Percentiles rank a stretch among this genome's conserved stretches.
phyloP scores from a whole-genome alignment of 2,329 filamentous ascomycete species.

The Stemphylium vesicarium region DNA sequence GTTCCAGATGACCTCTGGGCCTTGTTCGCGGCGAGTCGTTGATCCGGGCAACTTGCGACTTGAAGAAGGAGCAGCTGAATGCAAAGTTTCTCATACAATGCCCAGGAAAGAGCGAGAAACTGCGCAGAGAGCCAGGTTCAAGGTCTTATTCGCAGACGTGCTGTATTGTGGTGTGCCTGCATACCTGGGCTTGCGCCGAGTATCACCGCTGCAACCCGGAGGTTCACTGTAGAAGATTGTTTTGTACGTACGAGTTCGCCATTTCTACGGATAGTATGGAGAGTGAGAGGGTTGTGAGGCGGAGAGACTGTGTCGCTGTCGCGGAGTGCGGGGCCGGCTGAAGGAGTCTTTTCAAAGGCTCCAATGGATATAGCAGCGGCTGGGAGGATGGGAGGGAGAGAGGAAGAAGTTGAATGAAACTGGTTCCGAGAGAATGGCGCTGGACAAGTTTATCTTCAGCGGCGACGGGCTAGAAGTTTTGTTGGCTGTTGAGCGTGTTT shows the following conservation, averaged over 20 bases:
- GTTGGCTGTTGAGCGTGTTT: constrained; percentile 34
- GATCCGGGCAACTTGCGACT: not conserved
- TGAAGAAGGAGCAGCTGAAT: not conserved
- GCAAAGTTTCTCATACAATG: not conserved
- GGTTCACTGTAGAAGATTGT: not conserved
- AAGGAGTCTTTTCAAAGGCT: constrained; percentile 16
- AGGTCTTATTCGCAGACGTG: not conserved
- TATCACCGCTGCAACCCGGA: not conserved
- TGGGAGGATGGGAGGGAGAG: constrained; percentile 3
- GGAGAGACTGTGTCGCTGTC: constrained; percentile 9
- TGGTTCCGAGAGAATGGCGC: constrained; percentile 21
- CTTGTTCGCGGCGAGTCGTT: not conserved
- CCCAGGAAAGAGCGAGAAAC: not conserved
- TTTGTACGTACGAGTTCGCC: constrained; percentile 68
- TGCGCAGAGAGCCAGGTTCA: not conserved
- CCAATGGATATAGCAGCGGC: constrained; percentile 18
- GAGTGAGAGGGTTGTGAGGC: constrained; percentile 15
- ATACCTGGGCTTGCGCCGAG: not conserved
- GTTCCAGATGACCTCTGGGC: not conserved
- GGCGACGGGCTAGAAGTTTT: constrained; percentile 23
- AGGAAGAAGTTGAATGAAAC: not conserved
- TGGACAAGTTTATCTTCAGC: constrained; percentile 30
- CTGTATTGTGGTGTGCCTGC: not conserved
- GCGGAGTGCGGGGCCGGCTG: constrained; percentile 27
- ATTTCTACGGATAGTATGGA: constrained; percentile 50